These are phyloP conservation scores for Lycium ferocissimum DNA, from an alignment of 257 asterid species.

Conservation along the genomic window DNA sequence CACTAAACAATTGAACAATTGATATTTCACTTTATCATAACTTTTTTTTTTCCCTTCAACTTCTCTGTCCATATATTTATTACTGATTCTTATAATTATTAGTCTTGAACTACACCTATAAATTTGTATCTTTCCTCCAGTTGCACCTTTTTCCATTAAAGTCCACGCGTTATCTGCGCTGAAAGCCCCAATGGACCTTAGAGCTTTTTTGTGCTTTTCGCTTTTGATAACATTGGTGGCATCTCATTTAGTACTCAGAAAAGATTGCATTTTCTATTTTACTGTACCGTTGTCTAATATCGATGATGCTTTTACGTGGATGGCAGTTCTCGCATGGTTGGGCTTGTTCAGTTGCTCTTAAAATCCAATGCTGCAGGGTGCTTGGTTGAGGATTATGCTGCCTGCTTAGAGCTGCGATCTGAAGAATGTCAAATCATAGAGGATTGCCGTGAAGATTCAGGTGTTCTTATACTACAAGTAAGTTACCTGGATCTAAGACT, in stretches of 20 bases:
- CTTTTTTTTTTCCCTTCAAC: no score
- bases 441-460: conserved; percentile 83
- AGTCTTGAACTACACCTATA: no score
- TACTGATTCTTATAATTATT: no score
- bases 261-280: neutral
- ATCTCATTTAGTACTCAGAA: neutral
- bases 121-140: no score
- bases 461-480: conserved; percentile 91
- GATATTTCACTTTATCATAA: no score
- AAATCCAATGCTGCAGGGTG: conserved; percentile 70
- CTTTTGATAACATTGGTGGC: no score
- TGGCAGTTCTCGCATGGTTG: conserved; percentile 90
- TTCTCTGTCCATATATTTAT: no score
- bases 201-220: no score
- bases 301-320: conserved; percentile 23
- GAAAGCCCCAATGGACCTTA: no score
- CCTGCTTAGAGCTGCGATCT: conserved; percentile 92
- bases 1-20: no score
- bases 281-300: neutral
- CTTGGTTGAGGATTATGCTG: conserved; percentile 92
- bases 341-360: conserved; percentile 87
- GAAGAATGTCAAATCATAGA: conserved; percentile 82
- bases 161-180: no score
- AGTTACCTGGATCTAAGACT: conserved; percentile 38
- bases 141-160: no score